phyloP scores from a whole-genome alignment of 1,139 yeast genomes.

The Candida mesenterica region DNA sequence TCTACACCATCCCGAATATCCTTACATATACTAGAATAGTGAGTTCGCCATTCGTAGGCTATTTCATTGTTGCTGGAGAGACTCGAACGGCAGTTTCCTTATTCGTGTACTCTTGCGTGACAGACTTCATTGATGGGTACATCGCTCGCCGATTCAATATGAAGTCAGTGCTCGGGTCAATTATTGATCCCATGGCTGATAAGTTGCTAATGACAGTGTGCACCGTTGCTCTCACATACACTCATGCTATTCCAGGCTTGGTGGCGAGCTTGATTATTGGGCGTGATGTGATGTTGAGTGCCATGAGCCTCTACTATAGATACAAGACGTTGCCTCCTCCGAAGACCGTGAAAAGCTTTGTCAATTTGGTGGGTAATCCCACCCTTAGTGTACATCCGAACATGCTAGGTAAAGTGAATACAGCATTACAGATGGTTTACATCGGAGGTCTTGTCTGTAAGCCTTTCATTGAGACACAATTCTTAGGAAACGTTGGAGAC shows the following conservation, averaged over 20 bases:
- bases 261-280: slow-evolving; percentile 80
- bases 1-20: slow-evolving; percentile 81
- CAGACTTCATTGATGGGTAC: slow-evolving; percentile 90
- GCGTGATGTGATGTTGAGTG: slow-evolving; percentile 72
- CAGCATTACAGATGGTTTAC: slow-evolving; percentile 89
- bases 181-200: slow-evolving; percentile 95
- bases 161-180: slow-evolving; percentile 83
- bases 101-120: slow-evolving; percentile 81
- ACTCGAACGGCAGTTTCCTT: slow-evolving; percentile 63
- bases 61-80: slow-evolving; percentile 62
- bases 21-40: slow-evolving; percentile 76
- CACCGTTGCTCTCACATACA: slow-evolving; percentile 70
- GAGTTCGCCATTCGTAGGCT: slow-evolving; percentile 83
- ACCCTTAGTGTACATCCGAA: slow-evolving; percentile 91
- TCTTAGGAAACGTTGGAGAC: slow-evolving; percentile 11
- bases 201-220: slow-evolving; percentile 85
- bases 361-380: slow-evolving; percentile 71
- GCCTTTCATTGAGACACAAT: slow-evolving; percentile 50
- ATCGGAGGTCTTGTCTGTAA: slow-evolving; percentile 71
- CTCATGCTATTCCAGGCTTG: slow-evolving; percentile 63
- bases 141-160: slow-evolving; percentile 79
- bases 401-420: slow-evolving; percentile 81
- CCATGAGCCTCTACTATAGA: slow-evolving; percentile 74
- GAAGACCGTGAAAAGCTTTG: slow-evolving; percentile 65
- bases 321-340: slow-evolving; percentile 75